Conservation (phyloP, 176 grass and related monocot genomes). For the Chloris gayana region DNA sequence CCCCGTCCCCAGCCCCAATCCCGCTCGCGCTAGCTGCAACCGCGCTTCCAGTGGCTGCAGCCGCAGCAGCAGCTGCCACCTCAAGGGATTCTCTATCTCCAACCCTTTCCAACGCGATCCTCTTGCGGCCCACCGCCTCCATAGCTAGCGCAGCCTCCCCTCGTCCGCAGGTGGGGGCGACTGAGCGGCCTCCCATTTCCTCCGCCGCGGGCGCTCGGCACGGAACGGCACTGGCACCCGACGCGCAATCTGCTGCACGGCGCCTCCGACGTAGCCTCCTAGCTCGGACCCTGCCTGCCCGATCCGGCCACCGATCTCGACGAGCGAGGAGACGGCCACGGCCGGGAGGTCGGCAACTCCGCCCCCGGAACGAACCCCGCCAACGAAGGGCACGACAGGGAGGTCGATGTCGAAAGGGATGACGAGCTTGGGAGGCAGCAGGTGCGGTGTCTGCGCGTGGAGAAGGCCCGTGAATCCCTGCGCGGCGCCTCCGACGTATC, state of each 20-base stretch:
- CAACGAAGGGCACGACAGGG: slow-evolving; percentile 21
- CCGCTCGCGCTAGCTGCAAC: neutral
- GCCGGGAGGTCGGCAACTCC: slow-evolving; percentile 39
- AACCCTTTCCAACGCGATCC: slow-evolving; percentile 18
- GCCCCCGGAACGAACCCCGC: neutral
- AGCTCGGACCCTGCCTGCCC: slow-evolving; percentile 83
- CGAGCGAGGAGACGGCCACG: slow-evolving; percentile 56
- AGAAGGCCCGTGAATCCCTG: too few species aligned
- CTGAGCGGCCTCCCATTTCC: slow-evolving; percentile 28
- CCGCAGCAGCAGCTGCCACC: slow-evolving; percentile 40
- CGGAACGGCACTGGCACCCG: slow-evolving; percentile 61
- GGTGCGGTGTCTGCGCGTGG: too few species aligned
- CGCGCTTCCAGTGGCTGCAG: slow-evolving; percentile 44
- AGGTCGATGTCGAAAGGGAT: too few species aligned
- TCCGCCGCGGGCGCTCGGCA: slow-evolving; percentile 29
- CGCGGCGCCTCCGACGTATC: slow-evolving; percentile 46
- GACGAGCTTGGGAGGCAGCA: slow-evolving; percentile 16
- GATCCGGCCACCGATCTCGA: slow-evolving; percentile 78
- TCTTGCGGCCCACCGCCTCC: slow-evolving; percentile 1
- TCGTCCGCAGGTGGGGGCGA: slow-evolving; percentile 9
- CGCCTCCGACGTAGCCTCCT: slow-evolving; percentile 58
- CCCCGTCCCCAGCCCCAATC: neutral
- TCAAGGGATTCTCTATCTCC: slow-evolving; percentile 35
- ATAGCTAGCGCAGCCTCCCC: neutral
- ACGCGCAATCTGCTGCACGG: slow-evolving; percentile 73